These are phyloP conservation scores for Endoconidiophora laricicola DNA, from an alignment of 2,329 filamentous ascomycete genomes.

Conservation along the genomic window DNA sequence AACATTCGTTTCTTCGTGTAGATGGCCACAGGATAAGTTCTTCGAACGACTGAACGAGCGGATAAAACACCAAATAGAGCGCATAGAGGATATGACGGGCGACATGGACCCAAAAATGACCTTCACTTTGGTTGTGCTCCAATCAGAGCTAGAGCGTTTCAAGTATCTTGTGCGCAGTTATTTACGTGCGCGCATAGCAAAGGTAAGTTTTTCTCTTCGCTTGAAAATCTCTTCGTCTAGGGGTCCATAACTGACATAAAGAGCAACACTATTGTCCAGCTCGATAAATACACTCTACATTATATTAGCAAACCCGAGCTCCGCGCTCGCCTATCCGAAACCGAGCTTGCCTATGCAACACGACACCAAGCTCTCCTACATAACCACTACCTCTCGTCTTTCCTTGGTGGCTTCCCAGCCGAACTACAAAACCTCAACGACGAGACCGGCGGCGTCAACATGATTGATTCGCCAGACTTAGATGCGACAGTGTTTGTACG, in stretches of 20 bases:
- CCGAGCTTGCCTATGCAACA: constrained; percentile 68
- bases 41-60: constrained; percentile 68
- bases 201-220: constrained; percentile 35
- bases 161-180: constrained; percentile 81
- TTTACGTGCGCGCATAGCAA: constrained; percentile 69
- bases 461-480: constrained; percentile 77
- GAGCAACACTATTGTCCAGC: constrained; percentile 26
- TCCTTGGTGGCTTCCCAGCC: constrained; percentile 66
- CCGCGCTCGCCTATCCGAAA: constrained; percentile 49
- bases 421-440: constrained; percentile 76
- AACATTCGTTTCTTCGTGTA: constrained; percentile 16
- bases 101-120: constrained; percentile 82
- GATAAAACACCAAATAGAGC: constrained; percentile 52
- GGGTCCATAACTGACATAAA: background rate
- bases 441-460: constrained; percentile 64
- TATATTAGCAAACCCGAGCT: constrained; percentile 44
- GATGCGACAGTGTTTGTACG: constrained; percentile 75
- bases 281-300: constrained; percentile 61
- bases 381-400: constrained; percentile 70
- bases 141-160: constrained; percentile 88
- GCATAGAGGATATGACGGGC: constrained; percentile 60
- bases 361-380: constrained; percentile 73
- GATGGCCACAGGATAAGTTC: constrained; percentile 50
- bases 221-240: background rate
- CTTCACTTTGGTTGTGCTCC: constrained; percentile 83